Conservation (phyloP, 2,329 filamentous ascomycete genomes). For the Paramyrothecium roridum region DNA sequence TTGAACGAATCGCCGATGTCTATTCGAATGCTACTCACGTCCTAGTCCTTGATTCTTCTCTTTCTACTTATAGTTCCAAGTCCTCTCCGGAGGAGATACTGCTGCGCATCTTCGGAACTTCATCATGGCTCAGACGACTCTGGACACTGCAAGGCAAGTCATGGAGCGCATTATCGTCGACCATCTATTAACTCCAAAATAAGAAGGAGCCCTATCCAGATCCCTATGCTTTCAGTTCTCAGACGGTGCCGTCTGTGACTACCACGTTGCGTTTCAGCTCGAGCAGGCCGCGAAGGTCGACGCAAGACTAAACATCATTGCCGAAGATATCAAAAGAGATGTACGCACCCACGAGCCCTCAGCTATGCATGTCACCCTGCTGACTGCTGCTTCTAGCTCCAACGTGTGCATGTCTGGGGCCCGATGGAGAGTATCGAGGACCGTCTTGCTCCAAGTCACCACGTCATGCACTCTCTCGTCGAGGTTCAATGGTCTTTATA, state of each 20-base stretch:
- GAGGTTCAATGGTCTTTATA: not conserved
- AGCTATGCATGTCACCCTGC: not conserved
- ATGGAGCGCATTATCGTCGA: not conserved
- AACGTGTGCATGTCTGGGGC: not conserved
- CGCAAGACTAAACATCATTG: not conserved
- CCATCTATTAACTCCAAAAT: not conserved
- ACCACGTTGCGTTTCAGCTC: conserved; percentile 8
- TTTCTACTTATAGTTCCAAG: conserved; percentile 16
- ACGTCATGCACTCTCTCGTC: not conserved
- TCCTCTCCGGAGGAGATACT: conserved; percentile 19
- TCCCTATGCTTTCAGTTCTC: conserved; percentile 28
- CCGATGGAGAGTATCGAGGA: not conserved
- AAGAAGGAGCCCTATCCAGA: conserved; percentile 28
- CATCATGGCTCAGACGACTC: conserved; percentile 33
- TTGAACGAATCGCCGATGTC: conserved; percentile 27
- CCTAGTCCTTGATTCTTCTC: conserved; percentile 27
- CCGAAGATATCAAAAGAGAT: not conserved
- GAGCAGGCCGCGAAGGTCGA: conserved; percentile 8
- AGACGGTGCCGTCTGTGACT: conserved; percentile 19
- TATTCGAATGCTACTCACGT: conserved; percentile 27
- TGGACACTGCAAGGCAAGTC: conserved; percentile 34
- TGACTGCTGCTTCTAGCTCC: not conserved
- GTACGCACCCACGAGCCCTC: not conserved
- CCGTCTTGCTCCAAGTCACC: not conserved
- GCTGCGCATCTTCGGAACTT: conserved; percentile 23